Conservation (phyloP, 2,329 filamentous ascomycete species). For the Atkinsonella hypoxylon region DNA sequence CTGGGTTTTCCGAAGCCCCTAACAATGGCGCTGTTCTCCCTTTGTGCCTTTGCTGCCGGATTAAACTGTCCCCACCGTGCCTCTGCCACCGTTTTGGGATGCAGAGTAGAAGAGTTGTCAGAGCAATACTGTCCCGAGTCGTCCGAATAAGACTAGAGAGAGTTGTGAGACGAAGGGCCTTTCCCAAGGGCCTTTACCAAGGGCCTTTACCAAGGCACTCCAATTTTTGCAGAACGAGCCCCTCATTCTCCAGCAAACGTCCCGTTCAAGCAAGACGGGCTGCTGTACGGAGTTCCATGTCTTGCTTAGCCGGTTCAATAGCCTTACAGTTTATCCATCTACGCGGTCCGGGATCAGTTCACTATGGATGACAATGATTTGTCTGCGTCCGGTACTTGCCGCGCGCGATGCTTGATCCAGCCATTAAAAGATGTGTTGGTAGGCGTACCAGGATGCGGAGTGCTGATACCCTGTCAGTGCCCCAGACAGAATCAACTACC, state of each 20-base stretch:
- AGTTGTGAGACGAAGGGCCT: not conserved
- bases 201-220: not conserved
- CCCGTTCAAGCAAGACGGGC: too few relatives aligned
- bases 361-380: too few relatives aligned
- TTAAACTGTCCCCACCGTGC: too few relatives aligned
- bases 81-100: too few relatives aligned
- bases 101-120: not conserved
- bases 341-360: not conserved
- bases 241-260: not conserved
- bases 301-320: too few relatives aligned
- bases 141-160: not conserved
- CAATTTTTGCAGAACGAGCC: not conserved
- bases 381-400: constrained; percentile 5
- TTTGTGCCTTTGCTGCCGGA: not conserved
- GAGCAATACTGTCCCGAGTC: not conserved
- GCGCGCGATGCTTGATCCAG: constrained; percentile 9
- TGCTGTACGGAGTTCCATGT: too few relatives aligned
- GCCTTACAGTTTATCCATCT: not conserved
- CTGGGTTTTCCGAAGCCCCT: not conserved
- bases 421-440: constrained; percentile 6
- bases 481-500: not conserved
- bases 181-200: not conserved
- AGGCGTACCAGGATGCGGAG: constrained; percentile 1
- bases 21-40: not conserved
- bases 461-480: not conserved